Base-by-base conservation (phyloP, 129 eudicot species). In the Erigeron canadensis region DNA sequence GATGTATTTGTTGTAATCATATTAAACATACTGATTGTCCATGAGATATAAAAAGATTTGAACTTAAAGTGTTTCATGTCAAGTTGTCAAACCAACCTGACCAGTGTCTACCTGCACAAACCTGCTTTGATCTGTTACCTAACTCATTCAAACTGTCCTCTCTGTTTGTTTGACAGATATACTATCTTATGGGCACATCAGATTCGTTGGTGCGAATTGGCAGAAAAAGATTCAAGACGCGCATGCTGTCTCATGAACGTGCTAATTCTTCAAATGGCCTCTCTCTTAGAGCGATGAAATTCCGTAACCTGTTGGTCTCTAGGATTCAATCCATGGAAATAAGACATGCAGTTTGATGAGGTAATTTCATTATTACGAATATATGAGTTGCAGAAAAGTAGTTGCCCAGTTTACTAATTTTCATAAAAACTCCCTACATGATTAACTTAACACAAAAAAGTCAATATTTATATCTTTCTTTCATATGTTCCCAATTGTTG, bases 121-220 rank as follows among this genome's bases (percentile, higher is more conserved):
- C 23, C 18, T 53, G 10, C 8, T 53, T 53, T 17, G 23, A 53
- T 10, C 58, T 0, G 58, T 53, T 16, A 53, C 22, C 58, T 50
- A 50, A 50, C 55, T 8, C 16, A 12, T 15, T 8, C 19, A 10
- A 50, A 16, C 21, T 50, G 19, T 50, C 56, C 56, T 13, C 56
- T 50, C 56, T 50, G 56, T 13, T 59, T 77, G 46, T 70, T 44
- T 77, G 75, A 41, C 77, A 94, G 98, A 95, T 84, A 34, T 82
- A 86, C 45, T 94, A 94, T 66, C 95, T 87, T 76, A 82, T 84
- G 73, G 96, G 82, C 62, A 87, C 98, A 8, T 96, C 89, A 69
- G 98, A 94, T 77, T 86, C 82, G 54, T 69, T 94, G 83, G 81
- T 80, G 67, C 78, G 84, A 53, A 70, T 9, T 68, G 83, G 73